These are phyloP conservation scores for Thoreauomyces humboldtii DNA, from an alignment of 192 early-diverging fungal genomes.

Conservation along the genomic window DNA sequence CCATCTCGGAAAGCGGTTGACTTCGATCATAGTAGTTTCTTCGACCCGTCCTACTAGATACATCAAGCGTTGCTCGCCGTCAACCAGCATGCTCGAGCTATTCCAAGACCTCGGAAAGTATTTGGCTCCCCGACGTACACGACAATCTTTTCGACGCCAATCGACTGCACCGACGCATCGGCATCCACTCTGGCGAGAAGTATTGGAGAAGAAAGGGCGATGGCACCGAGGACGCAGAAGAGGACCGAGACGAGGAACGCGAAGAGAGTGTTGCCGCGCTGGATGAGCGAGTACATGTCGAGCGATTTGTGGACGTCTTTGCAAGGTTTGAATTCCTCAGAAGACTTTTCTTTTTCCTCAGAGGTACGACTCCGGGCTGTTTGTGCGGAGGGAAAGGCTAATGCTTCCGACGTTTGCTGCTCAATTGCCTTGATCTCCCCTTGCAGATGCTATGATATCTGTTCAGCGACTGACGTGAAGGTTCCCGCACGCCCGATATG, in stretches of 20 bases:
- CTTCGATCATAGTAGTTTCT: constrained; percentile 37
- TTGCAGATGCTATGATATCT: too few species aligned
- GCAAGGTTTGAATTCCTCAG: too few species aligned
- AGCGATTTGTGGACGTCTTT: too few species aligned
- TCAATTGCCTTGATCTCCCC: too few species aligned
- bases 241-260: constrained; percentile 62
- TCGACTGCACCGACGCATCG: neutral
- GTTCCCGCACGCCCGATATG: too few species aligned
- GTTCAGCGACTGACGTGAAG: too few species aligned
- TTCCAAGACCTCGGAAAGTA: too few species aligned
- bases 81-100: too few species aligned
- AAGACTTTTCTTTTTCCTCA: too few species aligned
- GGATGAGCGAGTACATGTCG: constrained; percentile 15
- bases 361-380: too few species aligned
- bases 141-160: neutral
- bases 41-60: too few species aligned
- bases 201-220: constrained; percentile 48
- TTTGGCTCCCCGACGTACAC: neutral
- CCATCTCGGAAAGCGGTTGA: constrained; percentile 59
- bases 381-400: neutral
- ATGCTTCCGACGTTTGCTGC: neutral
- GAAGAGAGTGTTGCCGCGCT: constrained; percentile 54
- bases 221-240: constrained; percentile 52
- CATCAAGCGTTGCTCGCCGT: too few species aligned
- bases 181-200: constrained; percentile 12